Evolutionary conservation across 1,139 yeast genomes (phyloP), one percentile per base, ranked within the genome.

Genomic region (Sugiyamaella japonica): DNA sequence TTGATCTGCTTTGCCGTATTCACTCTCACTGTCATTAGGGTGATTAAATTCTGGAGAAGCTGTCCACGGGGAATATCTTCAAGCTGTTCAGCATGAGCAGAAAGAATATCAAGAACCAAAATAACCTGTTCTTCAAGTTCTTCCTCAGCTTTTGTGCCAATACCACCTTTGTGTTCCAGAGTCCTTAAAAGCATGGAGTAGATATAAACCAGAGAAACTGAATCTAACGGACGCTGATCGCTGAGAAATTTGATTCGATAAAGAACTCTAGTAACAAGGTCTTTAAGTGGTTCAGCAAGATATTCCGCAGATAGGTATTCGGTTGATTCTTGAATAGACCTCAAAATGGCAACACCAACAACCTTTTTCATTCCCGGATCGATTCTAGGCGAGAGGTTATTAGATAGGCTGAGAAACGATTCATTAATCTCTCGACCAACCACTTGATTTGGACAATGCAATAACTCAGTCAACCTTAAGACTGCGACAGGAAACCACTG

Each of bases 41-140:
- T 78, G 25, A 91, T 73, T 50, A 93, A 73, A 7, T 84, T 84
- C 12, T 73, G 72, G 55, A 93, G 72, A 42, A 89, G 80, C 8
- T 79, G 77, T 3, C 77, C 72, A 66, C 98, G 81, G 16, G 96
- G 95, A 0, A 78, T 77, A 63, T 85, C 84, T 59, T 79, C 82
- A 65, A 89, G 86, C 17, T 80, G 81, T 61, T 85, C 95, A 13
- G 91, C 82, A 66, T 91, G 96, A 10, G 82, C 77, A 0, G 89
- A 76, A 41, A 93, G 75, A 50, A 90, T 83, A 64, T 90, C 96
- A 60, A 91, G 72, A 0, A 93, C 88, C 56, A 93, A 74, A 55
- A 88, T 72, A 48, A 89, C 73, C 62, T 89, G 95, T 68, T 91
- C 98, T 68, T 91, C 98, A 64, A 86, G 88, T 28, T 86, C 87